A percentile compares a stretch with the other conserved stretches of the same genome.
phyloP scores from a whole-genome alignment of 345 rosid species.

The Laguncularia racemosa region DNA sequence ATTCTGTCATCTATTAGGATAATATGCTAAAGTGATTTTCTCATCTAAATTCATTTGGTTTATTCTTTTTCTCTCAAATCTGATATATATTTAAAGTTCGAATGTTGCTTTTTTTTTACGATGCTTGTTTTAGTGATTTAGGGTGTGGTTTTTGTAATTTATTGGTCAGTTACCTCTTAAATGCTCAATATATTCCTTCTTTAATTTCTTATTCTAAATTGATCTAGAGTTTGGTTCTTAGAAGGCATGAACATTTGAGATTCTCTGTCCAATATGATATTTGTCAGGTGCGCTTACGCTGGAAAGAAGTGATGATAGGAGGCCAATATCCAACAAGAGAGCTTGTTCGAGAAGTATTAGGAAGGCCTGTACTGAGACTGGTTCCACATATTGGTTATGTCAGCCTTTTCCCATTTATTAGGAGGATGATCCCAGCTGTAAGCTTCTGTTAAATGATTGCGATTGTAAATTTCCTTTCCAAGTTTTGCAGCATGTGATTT shows the following conservation, averaged over 20 bases:
- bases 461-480: background rate
- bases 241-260: background rate
- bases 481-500: background rate
- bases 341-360: slow-evolving; percentile 73
- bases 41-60: background rate
- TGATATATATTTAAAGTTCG: background rate
- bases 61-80: background rate
- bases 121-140: too few species aligned
- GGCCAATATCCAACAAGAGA: slow-evolving; percentile 42
- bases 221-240: background rate
- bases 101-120: too few species aligned
- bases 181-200: too few species aligned
- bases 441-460: slow-evolving; percentile 23
- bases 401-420: slow-evolving; percentile 92
- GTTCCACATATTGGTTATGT: slow-evolving; percentile 93
- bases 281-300: slow-evolving; percentile 64
- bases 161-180: too few species aligned
- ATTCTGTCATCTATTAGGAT: too few species aligned
- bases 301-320: slow-evolving; percentile 51
- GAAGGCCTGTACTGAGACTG: slow-evolving; percentile 53
- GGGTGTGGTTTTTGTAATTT: too few species aligned
- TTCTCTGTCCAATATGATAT: slow-evolving; percentile 8
- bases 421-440: slow-evolving; percentile 77
- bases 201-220: too few species aligned
- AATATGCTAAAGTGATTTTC: background rate